Evolutionary conservation across 2,329 filamentous ascomycete species (phyloP), one percentile per base, ranked within the genome.

Genomic region (Coniochaeta pulveracea): DNA sequence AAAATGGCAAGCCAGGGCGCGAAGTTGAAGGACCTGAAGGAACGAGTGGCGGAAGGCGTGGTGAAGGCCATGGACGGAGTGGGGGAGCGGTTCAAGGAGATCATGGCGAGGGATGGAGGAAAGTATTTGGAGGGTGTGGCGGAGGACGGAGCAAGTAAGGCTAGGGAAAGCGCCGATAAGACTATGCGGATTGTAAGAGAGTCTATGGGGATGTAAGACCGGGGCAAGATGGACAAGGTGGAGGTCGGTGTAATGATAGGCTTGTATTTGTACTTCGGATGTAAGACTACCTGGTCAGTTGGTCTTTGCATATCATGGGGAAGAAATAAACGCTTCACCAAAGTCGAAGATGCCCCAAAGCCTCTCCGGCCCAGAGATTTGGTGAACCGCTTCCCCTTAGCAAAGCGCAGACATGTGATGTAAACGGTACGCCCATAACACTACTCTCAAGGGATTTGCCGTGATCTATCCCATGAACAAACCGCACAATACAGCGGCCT

Each of bases 1-100:
- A 42, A 47, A 14, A 48, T 57, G 31, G 43, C 46, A 3, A 54
- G 51, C 10, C 11, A 21, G 19, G 22, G 22, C 6, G 51, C 60
- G 16, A 66, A 53, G 25, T 61, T 85, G 46, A 62, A 62, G 7
- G 61, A 61, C 1, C 60, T 89, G 36, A 89, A 89, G 54, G 64
- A 69, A 6, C 59, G 63, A 43, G 74, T 85, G 5, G 69, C 73
- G 0, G 65, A 72, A 14, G 63, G 64, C 3, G 57, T 91, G 1
- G 59, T 68, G 5, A 42, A 46, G 6, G 66, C 66, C 2, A 50
- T 85, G 11, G 51, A 47, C 10, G 64, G 61, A 3, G 63, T 85
- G 21, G 57, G 76, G 15, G 63, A 67, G 26, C 58, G 63, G 21
- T 85, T 77, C 47, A 40, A 62, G 4, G 57, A 65, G 33, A 48